Evolutionary conservation across 176 grass and related monocot genomes (phyloP).

Genomic region (Pontederia crassipes): DNA sequence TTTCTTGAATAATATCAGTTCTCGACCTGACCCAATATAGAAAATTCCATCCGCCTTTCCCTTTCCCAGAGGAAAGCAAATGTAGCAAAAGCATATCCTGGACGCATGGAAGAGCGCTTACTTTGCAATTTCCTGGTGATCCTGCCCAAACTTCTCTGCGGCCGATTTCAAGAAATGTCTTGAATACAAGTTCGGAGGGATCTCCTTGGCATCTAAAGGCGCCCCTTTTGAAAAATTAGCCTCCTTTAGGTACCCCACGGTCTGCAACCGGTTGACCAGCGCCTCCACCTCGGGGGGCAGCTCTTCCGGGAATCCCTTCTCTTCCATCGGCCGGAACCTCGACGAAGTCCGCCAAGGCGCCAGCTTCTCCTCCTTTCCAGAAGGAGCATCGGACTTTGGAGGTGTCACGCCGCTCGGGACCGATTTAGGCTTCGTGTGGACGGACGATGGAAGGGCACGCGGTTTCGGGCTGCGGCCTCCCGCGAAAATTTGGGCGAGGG

Average conservation of each 20-base stretch:
- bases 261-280: constrained; percentile 35
- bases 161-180: constrained; percentile 40
- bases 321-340: constrained; percentile 25
- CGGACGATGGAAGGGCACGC: not conserved
- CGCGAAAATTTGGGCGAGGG: no score
- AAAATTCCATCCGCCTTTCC: no score
- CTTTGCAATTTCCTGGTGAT: constrained; percentile 52
- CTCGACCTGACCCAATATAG: no score
- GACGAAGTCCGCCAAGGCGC: constrained; percentile 1
- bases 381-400: not conserved
- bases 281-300: constrained; percentile 20
- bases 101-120: constrained; percentile 9
- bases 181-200: constrained; percentile 7
- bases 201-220: not conserved
- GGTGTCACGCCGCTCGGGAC: not conserved
- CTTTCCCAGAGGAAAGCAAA: no score
- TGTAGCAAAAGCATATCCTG: no score
- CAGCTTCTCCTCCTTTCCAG: not conserved
- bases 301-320: constrained; percentile 23
- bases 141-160: constrained; percentile 37
- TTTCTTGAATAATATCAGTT: no score
- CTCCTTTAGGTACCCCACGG: constrained; percentile 29
- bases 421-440: not conserved
- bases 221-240: constrained; percentile 14
- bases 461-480: not conserved